phyloP scores from a whole-genome alignment of 768 basidiomycete genomes.

The Russula sp. region DNA sequence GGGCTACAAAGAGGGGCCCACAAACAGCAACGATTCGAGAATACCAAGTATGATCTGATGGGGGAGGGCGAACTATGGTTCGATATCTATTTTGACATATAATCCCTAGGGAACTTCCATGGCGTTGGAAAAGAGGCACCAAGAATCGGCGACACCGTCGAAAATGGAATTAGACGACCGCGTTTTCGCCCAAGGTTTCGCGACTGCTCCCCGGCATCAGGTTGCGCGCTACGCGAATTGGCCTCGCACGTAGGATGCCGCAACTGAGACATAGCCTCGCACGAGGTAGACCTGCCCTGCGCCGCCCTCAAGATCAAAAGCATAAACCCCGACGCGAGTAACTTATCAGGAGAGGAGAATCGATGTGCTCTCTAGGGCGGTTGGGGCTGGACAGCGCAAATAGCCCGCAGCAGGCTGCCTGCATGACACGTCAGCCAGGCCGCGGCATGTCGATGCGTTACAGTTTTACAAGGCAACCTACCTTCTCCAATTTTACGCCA shows the following conservation, averaged over 20 bases:
- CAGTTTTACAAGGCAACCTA: constrained; percentile 1
- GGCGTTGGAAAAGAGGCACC: neutral
- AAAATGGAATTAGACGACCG: neutral
- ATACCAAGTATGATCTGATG: neutral
- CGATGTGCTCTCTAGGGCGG: neutral
- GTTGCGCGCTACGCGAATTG: constrained; percentile 16
- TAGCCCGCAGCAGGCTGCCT: neutral
- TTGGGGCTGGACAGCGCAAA: neutral
- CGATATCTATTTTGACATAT: constrained; percentile 3
- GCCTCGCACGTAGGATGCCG: neutral
- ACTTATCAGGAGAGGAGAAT: neutral
- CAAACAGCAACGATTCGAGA: neutral
- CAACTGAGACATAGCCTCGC: neutral
- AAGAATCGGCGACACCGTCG: neutral
- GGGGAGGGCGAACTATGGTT: neutral
- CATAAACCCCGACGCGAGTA: neutral
- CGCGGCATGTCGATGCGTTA: neutral
- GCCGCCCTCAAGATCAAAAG: neutral
- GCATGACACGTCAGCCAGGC: neutral
- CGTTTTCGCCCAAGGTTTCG: neutral
- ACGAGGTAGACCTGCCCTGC: neutral
- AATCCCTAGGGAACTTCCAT: neutral
- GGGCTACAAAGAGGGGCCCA: neutral
- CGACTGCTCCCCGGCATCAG: constrained; percentile 2
- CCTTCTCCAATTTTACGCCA: constrained; percentile 12